phyloP scores from a whole-genome alignment of 1,139 yeast species.

The Pichia sp. region DNA sequence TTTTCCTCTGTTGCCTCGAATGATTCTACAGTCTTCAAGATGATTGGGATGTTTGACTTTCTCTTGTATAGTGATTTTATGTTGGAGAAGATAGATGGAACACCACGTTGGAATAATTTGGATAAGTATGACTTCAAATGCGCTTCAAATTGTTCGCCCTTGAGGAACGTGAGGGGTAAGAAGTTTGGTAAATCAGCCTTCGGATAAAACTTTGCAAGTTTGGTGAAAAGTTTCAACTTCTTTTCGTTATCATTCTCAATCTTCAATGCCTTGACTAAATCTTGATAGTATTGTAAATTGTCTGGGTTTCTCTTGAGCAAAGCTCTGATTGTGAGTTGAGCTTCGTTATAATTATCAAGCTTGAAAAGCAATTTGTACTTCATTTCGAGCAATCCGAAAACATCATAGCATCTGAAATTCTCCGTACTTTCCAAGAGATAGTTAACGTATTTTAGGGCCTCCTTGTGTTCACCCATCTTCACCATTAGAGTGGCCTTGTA shows the following conservation, averaged over 20 bases:
- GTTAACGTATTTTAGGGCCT: slow-evolving; percentile 59
- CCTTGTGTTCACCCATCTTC: slow-evolving; percentile 54
- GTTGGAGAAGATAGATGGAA: slow-evolving; percentile 85
- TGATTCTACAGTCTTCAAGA: slow-evolving; percentile 51
- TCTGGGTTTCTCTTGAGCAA: slow-evolving; percentile 86
- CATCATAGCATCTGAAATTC: slow-evolving; percentile 13
- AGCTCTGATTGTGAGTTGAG: slow-evolving; percentile 60
- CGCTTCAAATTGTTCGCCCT: slow-evolving; percentile 44
- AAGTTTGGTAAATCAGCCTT: slow-evolving; percentile 73
- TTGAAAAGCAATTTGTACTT: slow-evolving; percentile 52
- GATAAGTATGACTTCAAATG: slow-evolving; percentile 48
- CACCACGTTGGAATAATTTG: slow-evolving; percentile 65
- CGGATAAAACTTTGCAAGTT: slow-evolving; percentile 67
- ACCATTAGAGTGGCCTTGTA: slow-evolving; percentile 65
- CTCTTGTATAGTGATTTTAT: slow-evolving; percentile 72
- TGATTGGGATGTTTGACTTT: slow-evolving; percentile 37
- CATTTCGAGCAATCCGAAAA: slow-evolving; percentile 43
- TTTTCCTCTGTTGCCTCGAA: slow-evolving; percentile 26
- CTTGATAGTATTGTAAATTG: slow-evolving; percentile 53
- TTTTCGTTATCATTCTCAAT: slow-evolving; percentile 29
- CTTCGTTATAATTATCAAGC: slow-evolving; percentile 41
- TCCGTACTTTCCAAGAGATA: slow-evolving; percentile 16
- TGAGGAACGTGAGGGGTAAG: slow-evolving; percentile 69
- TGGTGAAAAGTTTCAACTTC: slow-evolving; percentile 54
- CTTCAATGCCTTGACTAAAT: slow-evolving; percentile 59